Evolutionary conservation across 208 protist genomes (phyloP).

Genomic region (Trypanosoma rangeli): DNA sequence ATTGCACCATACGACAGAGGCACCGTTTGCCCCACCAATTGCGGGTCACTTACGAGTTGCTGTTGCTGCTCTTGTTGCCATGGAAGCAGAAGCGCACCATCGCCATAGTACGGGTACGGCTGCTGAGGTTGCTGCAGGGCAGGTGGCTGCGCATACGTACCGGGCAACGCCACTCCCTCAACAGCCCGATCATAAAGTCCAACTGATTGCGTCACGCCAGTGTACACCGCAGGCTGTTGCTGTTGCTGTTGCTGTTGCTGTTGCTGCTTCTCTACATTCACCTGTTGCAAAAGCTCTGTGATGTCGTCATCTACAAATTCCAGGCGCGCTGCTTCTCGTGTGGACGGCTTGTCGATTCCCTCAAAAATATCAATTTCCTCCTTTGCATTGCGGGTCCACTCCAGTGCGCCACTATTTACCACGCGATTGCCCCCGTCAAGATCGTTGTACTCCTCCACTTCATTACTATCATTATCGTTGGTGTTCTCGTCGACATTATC

Average conservation of each 20-base stretch:
- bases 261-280: conserved; percentile 17
- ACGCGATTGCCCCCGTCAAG: not conserved
- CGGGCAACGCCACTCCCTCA: not conserved
- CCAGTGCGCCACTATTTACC: not conserved
- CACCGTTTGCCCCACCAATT: not conserved
- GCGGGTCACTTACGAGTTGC: not conserved
- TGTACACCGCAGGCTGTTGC: conserved; percentile 4
- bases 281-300: conserved; percentile 15
- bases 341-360: conserved; percentile 7
- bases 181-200: not conserved
- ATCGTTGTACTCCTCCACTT: not conserved
- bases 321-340: not conserved
- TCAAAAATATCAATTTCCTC: conserved; percentile 42
- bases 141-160: not conserved
- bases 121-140: not conserved
- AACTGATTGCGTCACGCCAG: too few relatives aligned
- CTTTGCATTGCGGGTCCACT: conserved; percentile 29
- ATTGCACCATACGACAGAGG: not conserved
- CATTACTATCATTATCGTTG: not conserved
- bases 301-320: conserved; percentile 23
- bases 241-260: conserved; percentile 15
- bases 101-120: conserved; percentile 1
- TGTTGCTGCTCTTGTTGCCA: conserved; percentile 13
- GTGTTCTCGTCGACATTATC: conserved; percentile 7
- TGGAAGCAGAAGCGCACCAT: not conserved